These are phyloP conservation scores for Daldinia grandis DNA, from an alignment of 495 filamentous ascomycete species.

Conservation along the genomic window DNA sequence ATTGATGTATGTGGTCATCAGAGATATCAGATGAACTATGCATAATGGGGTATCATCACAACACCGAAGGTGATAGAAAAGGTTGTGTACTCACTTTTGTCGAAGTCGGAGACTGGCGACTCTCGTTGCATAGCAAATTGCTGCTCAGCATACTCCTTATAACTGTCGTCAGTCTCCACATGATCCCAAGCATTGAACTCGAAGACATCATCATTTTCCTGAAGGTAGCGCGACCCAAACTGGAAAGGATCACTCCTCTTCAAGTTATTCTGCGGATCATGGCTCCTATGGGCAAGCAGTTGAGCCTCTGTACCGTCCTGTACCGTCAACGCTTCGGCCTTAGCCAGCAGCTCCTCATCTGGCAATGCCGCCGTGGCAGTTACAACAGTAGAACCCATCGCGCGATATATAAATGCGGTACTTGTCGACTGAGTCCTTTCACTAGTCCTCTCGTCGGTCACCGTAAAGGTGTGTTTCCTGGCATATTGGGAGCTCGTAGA, in stretches of 20 bases:
- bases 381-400: slow-evolving; percentile 26
- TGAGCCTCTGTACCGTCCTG: slow-evolving; percentile 30
- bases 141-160: slow-evolving; percentile 78
- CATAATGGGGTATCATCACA: slow-evolving; percentile 65
- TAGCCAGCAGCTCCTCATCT: slow-evolving; percentile 38
- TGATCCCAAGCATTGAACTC: slow-evolving; percentile 99
- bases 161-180: slow-evolving; percentile 84
- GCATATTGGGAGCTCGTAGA: slow-evolving; percentile 34
- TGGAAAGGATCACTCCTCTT: slow-evolving; percentile 93
- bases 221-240: slow-evolving; percentile 89
- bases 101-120: slow-evolving; percentile 85
- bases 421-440: neutral
- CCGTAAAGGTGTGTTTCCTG: slow-evolving; percentile 10
- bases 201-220: slow-evolving; percentile 84
- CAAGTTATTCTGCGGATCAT: slow-evolving; percentile 67
- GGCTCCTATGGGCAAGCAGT: slow-evolving; percentile 59
- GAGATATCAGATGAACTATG: slow-evolving; percentile 68
- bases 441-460: slow-evolving; percentile 15
- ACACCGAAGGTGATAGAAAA: slow-evolving; percentile 34
- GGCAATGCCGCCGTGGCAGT: slow-evolving; percentile 17
- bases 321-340: slow-evolving; percentile 39
- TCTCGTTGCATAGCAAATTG: slow-evolving; percentile 85
- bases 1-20: slow-evolving; percentile 61
- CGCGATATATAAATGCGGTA: neutral
- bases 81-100: slow-evolving; percentile 66